Evolutionary conservation across 805 yeast species (phyloP), one percentile per base, ranked within the genome.

Genomic region (Metschnikowia lunata): DNA sequence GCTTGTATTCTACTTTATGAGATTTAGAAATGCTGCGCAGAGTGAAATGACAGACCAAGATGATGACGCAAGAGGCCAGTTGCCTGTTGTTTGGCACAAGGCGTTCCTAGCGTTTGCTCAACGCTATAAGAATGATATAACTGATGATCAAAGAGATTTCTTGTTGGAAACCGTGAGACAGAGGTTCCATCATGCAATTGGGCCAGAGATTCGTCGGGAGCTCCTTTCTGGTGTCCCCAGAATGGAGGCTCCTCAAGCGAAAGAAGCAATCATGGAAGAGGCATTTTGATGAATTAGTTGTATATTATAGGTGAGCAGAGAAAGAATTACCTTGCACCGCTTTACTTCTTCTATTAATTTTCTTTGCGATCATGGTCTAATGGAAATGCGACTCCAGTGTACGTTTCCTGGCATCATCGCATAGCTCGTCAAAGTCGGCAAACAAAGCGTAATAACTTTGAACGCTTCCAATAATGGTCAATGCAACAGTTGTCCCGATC

Each of bases 21-120:
- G 88, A 56, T 93, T 93, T 67, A 79, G 97, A 71, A 72, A 76
- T 34, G 72, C 83, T 15, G 76, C 76, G 4, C 75, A 69, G 44
- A 63, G 57, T 69, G 75, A 44, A 31, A 60, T 64, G 34, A 55
- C 58, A 8, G 71, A 62, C 36, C 69, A 60, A 11, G 58, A 56
- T 12, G 67, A 66, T 14, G 64, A 72, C 39, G 60, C 54, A 35
- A 59, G 72, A n/a, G 81, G 84, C 26, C 78, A 77, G 39, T 74
- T 93, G 60, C 98, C 99, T 7, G 86, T 93, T 13, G 91, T 91
- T 31, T 93, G 99, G 98, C 98, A 95, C 64, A 95, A 91, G 64
- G 91, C 97, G 2, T 85, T 93, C 60, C 74, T 93, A 45, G 84
- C 93, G 1, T 93, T 93, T 71, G 96, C 97, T 30, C 97, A 90